Base-by-base conservation (phyloP, 176 grass and related monocot genomes). In the Rhynchospora breviuscula region DNA sequence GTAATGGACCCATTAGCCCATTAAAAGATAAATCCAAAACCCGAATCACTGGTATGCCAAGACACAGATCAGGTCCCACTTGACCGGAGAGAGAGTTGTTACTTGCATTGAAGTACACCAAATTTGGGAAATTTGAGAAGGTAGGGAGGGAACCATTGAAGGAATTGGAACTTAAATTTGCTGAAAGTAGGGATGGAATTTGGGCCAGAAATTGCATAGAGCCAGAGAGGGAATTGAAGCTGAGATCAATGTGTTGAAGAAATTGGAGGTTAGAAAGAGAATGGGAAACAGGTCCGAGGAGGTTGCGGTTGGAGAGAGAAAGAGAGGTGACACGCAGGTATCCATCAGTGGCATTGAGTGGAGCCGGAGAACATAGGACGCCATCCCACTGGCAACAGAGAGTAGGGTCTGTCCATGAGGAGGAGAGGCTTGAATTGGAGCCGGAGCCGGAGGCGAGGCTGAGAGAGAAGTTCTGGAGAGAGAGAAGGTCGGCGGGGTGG, bases 11-110 rank as follows among this genome's bases (percentile, higher is more conserved):
- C 15, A 73, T 64, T 85, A 98, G 82, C 23, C 46, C 58, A 63
- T 98, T 98, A 76, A 72, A 31, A 80, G 92, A 95, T 62, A 98
- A 89, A 80, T 98, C 92, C 51, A 98, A 87, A 4, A 89, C 19
- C 6, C 85, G 86, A 19, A 93, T 79, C 7, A 56, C 40, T 2
- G 56, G 71, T 60, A 85, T 63, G 46, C 84, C 89, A 33, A 61
- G 79, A 80, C 95, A 98, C 64, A 98, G 83, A 84, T 93, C 95
- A 9, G 90, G 87, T 12, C 51, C 31, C 43, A 98, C 58, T 58
- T 43, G 0, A 45, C 89, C 95, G 8, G 79, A 85, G 40, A 95
- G 80, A 8, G 91, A 95, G 79, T 98, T 98, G 84, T 98, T 98
- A 88, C 92, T 98, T 79, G 64, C 89, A 76, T 98, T 92, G 74